A percentile compares a stretch with the other conserved stretches of the same genome.
phyloP scores from a whole-genome alignment of 2,329 filamentous ascomycete species.

The Onygenales sp. region DNA sequence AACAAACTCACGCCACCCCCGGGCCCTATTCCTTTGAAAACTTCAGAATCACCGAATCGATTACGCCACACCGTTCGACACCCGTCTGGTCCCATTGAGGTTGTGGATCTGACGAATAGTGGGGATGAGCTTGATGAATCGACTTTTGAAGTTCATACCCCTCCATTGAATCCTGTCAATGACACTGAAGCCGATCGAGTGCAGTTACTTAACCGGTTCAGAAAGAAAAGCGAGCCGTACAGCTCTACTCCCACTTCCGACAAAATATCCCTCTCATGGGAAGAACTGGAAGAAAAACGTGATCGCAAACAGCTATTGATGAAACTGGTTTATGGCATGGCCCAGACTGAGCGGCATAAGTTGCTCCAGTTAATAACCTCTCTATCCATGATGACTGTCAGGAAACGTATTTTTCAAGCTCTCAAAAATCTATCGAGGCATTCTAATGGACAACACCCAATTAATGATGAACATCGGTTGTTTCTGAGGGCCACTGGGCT shows the following conservation, averaged over 20 bases:
- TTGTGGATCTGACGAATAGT: slow-evolving; percentile 28
- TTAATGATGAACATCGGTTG: background rate
- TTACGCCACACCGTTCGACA: background rate
- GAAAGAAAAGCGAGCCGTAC: slow-evolving; percentile 1
- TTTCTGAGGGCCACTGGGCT: slow-evolving; percentile 18
- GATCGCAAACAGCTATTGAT: slow-evolving; percentile 30
- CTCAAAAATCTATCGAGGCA: background rate
- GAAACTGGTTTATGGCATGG: slow-evolving; percentile 18
- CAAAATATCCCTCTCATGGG: slow-evolving; percentile 26
- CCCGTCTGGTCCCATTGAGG: slow-evolving; percentile 9
- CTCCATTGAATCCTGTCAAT: slow-evolving; percentile 23
- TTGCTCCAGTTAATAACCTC: slow-evolving; percentile 10
- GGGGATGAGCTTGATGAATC: slow-evolving; percentile 3
- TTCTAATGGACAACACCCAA: background rate
- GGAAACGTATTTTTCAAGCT: background rate
- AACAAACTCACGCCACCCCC: background rate
- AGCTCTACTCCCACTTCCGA: background rate
- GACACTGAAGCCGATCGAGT: background rate
- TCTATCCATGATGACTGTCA: background rate
- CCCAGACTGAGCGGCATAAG: slow-evolving; percentile 12
- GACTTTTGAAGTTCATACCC: slow-evolving; percentile 23
- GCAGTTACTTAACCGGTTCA: background rate
- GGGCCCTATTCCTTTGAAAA: background rate
- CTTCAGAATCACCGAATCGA: background rate
- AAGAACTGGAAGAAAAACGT: slow-evolving; percentile 23